Percentiles rank a stretch among this genome's conserved stretches.
Evolutionary conservation across 768 basidiomycete genomes (phyloP).

Genomic region (Lactarius indigo): DNA sequence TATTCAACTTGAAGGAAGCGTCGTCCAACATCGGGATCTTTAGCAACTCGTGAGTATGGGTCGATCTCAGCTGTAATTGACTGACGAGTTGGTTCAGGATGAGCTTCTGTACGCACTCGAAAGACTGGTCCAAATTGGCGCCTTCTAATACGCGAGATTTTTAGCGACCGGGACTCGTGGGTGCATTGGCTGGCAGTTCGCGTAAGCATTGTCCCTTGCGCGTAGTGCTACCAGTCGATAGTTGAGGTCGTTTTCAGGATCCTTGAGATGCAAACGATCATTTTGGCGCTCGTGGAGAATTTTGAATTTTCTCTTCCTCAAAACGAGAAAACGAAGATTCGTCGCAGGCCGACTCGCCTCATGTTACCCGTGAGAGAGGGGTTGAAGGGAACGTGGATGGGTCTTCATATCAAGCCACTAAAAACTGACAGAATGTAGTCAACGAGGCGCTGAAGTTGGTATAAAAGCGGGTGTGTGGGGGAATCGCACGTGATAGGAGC

Average conservation of each 20-base stretch:
- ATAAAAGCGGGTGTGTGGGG: no score
- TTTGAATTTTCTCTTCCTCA: not conserved
- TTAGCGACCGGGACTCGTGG: not conserved
- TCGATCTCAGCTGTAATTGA: not conserved
- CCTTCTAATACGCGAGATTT: not conserved
- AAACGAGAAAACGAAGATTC: not conserved
- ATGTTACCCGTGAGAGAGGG: constrained; percentile 7
- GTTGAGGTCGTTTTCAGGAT: not conserved
- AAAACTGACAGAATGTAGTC: not conserved
- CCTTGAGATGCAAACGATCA: constrained; percentile 12
- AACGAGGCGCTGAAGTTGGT: no score
- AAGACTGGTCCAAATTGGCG: not conserved
- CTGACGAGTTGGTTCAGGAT: not conserved
- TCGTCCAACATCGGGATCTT: constrained; percentile 5
- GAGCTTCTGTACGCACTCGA: constrained; percentile 9
- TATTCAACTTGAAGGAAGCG: not conserved
- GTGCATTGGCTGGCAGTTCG: constrained; percentile 6
- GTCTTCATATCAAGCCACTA: not conserved
- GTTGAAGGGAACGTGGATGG: constrained; percentile 2
- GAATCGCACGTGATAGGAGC: no score
- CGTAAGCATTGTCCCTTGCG: not conserved
- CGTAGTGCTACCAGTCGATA: not conserved
- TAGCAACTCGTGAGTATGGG: constrained; percentile 1
- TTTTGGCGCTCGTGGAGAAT: not conserved
- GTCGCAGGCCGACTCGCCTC: not conserved